Conservation (phyloP, 2,329 filamentous ascomycete genomes). For the Penicillium sclerotiorum region DNA sequence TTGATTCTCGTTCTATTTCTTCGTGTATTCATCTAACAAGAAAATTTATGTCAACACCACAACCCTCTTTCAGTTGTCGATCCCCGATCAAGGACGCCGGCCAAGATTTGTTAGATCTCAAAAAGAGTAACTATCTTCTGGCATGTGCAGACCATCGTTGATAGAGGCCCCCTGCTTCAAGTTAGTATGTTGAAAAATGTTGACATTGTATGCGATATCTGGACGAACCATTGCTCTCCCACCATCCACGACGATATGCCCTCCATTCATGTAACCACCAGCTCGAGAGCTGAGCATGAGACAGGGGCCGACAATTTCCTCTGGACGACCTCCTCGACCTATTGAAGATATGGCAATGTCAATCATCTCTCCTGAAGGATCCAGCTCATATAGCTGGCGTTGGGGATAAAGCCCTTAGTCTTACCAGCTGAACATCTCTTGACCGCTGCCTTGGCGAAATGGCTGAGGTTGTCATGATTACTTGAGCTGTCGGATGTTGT, state of each 20-base stretch:
- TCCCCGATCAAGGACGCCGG: too few species aligned
- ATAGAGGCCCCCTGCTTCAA: conserved; percentile 8
- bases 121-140: conserved; percentile 16
- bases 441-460: conserved; percentile 25
- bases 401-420: neutral
- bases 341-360: neutral
- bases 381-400: neutral
- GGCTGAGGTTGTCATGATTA: conserved; percentile 13
- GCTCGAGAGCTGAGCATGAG: conserved; percentile 27
- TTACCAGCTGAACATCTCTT: conserved; percentile 23
- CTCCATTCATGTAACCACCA: conserved; percentile 31
- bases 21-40: too few species aligned
- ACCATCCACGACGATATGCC: conserved; percentile 28
- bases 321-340: conserved; percentile 25
- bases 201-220: neutral
- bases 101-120: too few species aligned
- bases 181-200: neutral
- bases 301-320: conserved; percentile 30
- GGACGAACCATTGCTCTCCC: conserved; percentile 12
- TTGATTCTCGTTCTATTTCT: too few species aligned
- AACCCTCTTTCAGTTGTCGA: too few species aligned
- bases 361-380: neutral
- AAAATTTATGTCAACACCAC: too few species aligned
- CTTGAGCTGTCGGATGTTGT: conserved; percentile 17
- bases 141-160: conserved; percentile 18